Evolutionary conservation across 371 early-diverging fungal species (phyloP), one percentile per base, ranked within the genome.

Genomic region (Rhizopus sp.): DNA sequence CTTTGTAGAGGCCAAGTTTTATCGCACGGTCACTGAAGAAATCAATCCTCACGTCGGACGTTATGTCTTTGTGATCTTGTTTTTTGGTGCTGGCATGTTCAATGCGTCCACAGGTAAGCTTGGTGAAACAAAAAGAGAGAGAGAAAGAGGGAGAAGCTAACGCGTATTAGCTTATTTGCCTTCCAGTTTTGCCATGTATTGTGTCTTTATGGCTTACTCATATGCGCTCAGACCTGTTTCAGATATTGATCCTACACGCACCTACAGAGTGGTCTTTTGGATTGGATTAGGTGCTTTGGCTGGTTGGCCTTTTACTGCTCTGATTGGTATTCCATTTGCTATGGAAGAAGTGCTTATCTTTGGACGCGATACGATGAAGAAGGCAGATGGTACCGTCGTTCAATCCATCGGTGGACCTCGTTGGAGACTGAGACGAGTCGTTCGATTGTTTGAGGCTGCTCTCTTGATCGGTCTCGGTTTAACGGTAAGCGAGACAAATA

Each of bases 241-340:
- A n/a, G 72, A 77, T 42, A 62, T 72, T 32, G 78, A 71, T 44
- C 65, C 68, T 56, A 77, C 53, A 34, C 81, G 78, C 45, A 83
- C 77, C 7, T 81, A 78, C 48, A 59, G 70, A 40, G 73, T 82
- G 16, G 80, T 89, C 3, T 71, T 82, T 29, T 85, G 81, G 66
- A 72, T 89, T 45, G 92, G 82, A 4, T 50, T 87, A n/a, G 93
- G 89, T 16, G 85, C 86, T 2, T 62, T 88, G 8, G 72, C 84
- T 8, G 97, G 94, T 4, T 96, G 98, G 97, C 98, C 97, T 9
- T 97, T 95, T 65, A 75, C 85, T 45, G 91, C 82, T 1, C 81
- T 88, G 0, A 70, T 88, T 4, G 93, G 88, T 0, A 60, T 94
- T 12, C 95, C 95, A 29, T 90, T 90, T 75, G 86, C 76, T 2